Base-by-base conservation (phyloP, 2,329 filamentous ascomycete genomes). In the Neonectria ditissima region DNA sequence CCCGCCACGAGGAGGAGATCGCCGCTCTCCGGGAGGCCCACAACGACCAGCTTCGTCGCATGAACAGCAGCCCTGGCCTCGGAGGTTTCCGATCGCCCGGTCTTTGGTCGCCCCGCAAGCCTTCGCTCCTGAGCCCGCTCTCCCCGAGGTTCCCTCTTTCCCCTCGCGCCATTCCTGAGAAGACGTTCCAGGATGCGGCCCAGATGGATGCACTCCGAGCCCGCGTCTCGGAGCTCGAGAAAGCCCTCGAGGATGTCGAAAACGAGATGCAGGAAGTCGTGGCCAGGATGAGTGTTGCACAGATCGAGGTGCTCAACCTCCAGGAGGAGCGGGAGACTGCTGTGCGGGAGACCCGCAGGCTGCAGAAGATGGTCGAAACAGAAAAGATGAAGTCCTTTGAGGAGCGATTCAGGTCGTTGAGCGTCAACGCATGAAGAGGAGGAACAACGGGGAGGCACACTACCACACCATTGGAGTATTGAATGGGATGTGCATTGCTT, bases 1-100 rank as follows among this genome's bases (percentile, higher is more conserved):
- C 87, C 45, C 90, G 89, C 52, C 94, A 97, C 74, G 96, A 98
- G 77, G 93, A 96, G 39, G 94, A 97, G 78, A 86, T 97, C 39
- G 82, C 87, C 18, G 83, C 86, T 22, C 81, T 98, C 58, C 90
- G 91, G 69, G 93, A 97, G 59, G 91, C 88, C 63, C 90, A 96
- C 74, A 93, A 87, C 74, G 83, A 84, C 18, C 92, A 96, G 73
- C 86, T 98, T 32, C 89, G 90, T 69, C 91, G 95, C 14, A 87
- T 93, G 73, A 90, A 90, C 76, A 80, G 86, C 76, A 74, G 72
- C 52, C 62, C 66, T 45, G 67, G 76, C 61, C 22, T 77, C 13
- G 75, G 75, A 62, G 76, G 74, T 24, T 63, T 76, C 50, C 73
- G 72, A 50, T 76, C 73, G 69, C 82, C 72, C 18, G 72, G 69